Conservation (phyloP, 2,329 filamentous ascomycete species). For the Fusarium caatingaense region DNA sequence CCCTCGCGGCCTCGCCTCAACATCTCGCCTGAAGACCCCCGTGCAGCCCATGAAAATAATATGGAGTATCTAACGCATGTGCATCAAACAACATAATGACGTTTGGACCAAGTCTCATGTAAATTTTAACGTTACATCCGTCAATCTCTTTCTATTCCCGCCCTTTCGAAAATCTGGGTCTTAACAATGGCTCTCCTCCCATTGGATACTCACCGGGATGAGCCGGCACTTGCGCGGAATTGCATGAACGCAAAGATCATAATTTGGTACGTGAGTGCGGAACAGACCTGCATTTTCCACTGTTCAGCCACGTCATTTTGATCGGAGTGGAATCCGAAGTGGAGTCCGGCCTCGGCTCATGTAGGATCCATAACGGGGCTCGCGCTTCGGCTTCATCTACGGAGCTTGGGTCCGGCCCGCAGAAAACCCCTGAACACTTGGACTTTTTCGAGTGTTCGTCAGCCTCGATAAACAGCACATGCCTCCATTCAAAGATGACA, state of each 20-base stretch:
- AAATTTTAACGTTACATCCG: slow-evolving; percentile 1
- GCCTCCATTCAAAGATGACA: neutral
- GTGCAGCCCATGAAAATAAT: neutral
- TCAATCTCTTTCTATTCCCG: neutral
- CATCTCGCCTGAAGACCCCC: too few species aligned
- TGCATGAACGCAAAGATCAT: neutral
- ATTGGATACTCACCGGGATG: neutral
- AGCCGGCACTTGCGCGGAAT: slow-evolving; percentile 1
- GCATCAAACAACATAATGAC: neutral
- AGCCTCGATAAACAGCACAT: neutral
- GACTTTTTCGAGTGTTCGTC: too few species aligned
- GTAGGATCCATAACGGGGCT: neutral
- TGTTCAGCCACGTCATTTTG: neutral
- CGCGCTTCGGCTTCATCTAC: slow-evolving; percentile 8
- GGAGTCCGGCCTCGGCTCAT: slow-evolving; percentile 4
- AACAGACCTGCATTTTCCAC: neutral
- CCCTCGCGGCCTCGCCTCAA: neutral
- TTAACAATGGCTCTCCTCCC: neutral
- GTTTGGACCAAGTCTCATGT: neutral
- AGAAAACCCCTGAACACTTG: neutral
- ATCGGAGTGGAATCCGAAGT: neutral
- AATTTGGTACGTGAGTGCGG: neutral
- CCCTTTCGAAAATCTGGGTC: neutral
- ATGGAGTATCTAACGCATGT: neutral
- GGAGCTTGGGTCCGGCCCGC: slow-evolving; percentile 2